Evolutionary conservation across 306 rosid genomes (phyloP).

Genomic region (Rosa lucieae): DNA sequence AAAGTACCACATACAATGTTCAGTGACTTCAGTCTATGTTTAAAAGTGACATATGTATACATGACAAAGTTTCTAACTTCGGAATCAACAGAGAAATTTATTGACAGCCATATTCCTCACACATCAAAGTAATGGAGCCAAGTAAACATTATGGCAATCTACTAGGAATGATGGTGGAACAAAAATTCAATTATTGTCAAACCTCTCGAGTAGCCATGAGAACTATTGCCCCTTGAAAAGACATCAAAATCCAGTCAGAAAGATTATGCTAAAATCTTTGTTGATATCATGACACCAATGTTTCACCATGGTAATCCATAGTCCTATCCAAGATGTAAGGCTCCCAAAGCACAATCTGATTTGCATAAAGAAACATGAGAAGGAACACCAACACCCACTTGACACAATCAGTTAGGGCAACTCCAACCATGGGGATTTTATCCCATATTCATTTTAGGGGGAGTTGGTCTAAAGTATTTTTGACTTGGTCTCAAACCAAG

Average conservation of each 20-base stretch:
- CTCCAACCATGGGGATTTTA: too few relatives aligned
- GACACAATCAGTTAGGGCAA: background rate
- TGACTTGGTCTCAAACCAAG: too few relatives aligned
- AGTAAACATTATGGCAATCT: background rate
- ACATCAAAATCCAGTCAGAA: background rate
- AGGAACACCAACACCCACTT: conserved; percentile 6
- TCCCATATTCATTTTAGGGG: too few relatives aligned
- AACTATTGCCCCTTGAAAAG: conserved; percentile 1
- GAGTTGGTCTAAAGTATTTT: too few relatives aligned
- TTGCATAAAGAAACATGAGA: background rate
- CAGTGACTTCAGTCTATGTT: background rate
- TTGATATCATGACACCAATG: conserved; percentile 6
- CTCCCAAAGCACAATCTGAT: background rate
- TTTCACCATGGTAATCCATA: conserved; percentile 8
- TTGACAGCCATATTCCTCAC: background rate
- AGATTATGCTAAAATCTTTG: background rate
- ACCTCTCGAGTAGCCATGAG: background rate
- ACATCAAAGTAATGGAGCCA: background rate
- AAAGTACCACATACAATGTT: background rate
- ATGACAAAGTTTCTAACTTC: background rate
- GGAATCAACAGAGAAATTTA: background rate
- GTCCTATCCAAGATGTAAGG: conserved; percentile 3
- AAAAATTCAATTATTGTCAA: background rate
- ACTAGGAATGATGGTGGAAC: background rate
- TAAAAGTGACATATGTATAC: background rate